Conservation (phyloP, 2,329 filamentous ascomycete genomes). For the Fusarium cicatricum region DNA sequence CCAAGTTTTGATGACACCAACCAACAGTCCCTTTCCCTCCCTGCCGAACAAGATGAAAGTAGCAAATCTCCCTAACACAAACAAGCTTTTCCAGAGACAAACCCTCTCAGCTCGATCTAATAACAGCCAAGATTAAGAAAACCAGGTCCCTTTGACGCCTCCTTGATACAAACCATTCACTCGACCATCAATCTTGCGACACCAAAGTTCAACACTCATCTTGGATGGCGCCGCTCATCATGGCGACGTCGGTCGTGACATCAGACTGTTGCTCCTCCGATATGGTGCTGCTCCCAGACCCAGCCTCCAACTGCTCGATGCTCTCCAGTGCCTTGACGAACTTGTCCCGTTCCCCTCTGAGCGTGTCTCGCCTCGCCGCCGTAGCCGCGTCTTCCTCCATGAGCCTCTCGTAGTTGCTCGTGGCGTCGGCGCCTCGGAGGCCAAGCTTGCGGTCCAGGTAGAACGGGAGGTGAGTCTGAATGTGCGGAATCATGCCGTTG, state of each 20-base stretch:
- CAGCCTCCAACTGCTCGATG: conserved; percentile 54
- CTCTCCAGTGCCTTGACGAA: conserved; percentile 56
- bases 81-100: not conserved
- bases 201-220: conserved; percentile 24
- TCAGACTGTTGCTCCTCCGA: conserved; percentile 30
- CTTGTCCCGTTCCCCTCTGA: conserved; percentile 56
- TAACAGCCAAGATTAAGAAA: no score
- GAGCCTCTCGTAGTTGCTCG: conserved; percentile 49
- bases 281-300: conserved; percentile 34
- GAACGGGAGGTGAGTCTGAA: conserved; percentile 50
- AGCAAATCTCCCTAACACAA: conserved; percentile 4
- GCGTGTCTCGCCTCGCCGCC: conserved; percentile 50
- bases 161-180: not conserved
- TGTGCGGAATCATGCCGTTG: conserved; percentile 57
- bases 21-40: conserved; percentile 14
- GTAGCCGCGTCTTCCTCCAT: conserved; percentile 60
- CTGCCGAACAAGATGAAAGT: not conserved
- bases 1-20: not conserved
- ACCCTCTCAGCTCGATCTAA: not conserved
- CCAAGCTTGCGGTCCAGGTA: conserved; percentile 57
- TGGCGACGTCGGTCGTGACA: conserved; percentile 12
- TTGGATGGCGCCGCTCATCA: conserved; percentile 37
- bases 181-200: not conserved
- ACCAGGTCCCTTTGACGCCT: not conserved
- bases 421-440: conserved; percentile 44